Conservation (phyloP, 1,139 yeast species). For the Nadsonia commutata region DNA sequence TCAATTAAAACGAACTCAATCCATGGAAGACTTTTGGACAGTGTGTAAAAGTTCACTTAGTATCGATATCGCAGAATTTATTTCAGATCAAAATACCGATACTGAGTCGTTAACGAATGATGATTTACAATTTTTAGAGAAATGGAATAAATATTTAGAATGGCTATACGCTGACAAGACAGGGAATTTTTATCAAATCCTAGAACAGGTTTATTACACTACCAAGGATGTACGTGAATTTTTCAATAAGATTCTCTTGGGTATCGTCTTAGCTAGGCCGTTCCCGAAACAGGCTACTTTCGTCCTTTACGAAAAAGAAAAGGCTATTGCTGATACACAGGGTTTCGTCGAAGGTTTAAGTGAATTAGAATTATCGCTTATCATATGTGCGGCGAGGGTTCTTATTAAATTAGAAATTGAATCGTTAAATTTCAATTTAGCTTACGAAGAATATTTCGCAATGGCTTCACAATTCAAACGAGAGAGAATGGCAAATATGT, state of each 20-base stretch:
- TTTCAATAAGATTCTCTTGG: conserved; percentile 34
- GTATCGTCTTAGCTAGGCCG: conserved; percentile 26
- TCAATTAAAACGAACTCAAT: conserved; percentile 36
- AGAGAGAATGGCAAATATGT: conserved; percentile 23
- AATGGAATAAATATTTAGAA: conserved; percentile 10
- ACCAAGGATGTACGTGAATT: conserved; percentile 44
- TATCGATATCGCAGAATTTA: conserved; percentile 12
- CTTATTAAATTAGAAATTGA: conserved; percentile 43
- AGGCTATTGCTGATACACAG: conserved; percentile 23
- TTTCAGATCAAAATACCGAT: neutral
- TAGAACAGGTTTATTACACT: conserved; percentile 41
- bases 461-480: conserved; percentile 36
- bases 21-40: conserved; percentile 23
- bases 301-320: conserved; percentile 10
- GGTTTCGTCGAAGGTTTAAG: conserved; percentile 34
- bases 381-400: conserved; percentile 64
- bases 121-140: conserved; percentile 1
- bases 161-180: conserved; percentile 16
- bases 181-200: conserved; percentile 2
- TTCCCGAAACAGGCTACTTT: conserved; percentile 26
- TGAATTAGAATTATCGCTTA: conserved; percentile 50
- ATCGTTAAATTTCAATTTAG: conserved; percentile 50
- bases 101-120: neutral
- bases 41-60: conserved; percentile 19
- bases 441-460: conserved; percentile 58